A percentile compares a stretch with the other conserved stretches of the same genome.
Evolutionary conservation across 768 basidiomycete genomes (phyloP).

Genomic region (Lentinus brumalis): DNA sequence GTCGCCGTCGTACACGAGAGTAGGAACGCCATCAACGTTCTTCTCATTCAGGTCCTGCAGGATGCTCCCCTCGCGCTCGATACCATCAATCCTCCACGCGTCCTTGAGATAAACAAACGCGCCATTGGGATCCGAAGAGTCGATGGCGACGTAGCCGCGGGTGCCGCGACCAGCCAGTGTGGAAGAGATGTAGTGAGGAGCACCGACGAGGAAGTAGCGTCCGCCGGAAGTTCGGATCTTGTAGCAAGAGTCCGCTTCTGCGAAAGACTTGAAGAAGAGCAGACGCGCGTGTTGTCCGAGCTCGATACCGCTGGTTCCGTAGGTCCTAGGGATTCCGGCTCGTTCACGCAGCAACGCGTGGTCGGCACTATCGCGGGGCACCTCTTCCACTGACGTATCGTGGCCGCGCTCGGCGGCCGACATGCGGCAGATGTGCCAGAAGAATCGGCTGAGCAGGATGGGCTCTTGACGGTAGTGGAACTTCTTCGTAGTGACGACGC

Average conservation of each 20-base stretch:
- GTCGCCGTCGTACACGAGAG: slow-evolving; percentile 6
- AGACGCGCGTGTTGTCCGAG: not conserved
- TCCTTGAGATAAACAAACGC: slow-evolving; percentile 11
- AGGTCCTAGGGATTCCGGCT: not conserved
- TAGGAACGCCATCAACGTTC: not conserved
- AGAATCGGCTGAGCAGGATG: not conserved
- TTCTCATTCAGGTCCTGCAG: not conserved
- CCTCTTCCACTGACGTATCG: not conserved
- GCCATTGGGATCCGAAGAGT: not conserved
- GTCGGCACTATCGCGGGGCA: not conserved
- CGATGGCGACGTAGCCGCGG: slow-evolving; percentile 9
- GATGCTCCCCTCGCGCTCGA: slow-evolving; percentile 4
- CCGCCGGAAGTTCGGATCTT: not conserved
- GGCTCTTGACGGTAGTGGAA: slow-evolving; percentile 8
- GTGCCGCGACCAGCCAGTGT: slow-evolving; percentile 3
- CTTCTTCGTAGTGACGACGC: not conserved
- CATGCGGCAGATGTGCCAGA: slow-evolving; percentile 5
- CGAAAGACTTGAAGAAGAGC: not conserved
- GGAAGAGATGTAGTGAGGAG: not conserved
- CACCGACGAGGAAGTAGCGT: not conserved
- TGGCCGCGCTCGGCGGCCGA: not conserved
- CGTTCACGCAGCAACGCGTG: not conserved
- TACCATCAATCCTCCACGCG: not conserved
- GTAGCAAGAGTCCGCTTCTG: not conserved
- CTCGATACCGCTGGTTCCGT: not conserved